A percentile compares a stretch with the other conserved stretches of the same genome.
phyloP scores from a whole-genome alignment of 345 rosid species.

The Populus ilicifolia region DNA sequence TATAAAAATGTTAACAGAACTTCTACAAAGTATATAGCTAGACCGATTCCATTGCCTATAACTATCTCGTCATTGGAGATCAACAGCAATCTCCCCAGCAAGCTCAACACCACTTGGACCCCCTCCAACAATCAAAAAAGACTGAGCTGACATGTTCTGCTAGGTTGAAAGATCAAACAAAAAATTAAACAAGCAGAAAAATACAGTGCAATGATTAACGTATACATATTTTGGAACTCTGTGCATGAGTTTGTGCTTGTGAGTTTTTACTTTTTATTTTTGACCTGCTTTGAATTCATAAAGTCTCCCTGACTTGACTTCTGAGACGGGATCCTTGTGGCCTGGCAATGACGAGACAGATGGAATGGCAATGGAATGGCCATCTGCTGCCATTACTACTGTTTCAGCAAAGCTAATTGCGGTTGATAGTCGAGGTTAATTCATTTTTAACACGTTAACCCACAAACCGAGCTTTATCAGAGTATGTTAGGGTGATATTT shows the following conservation, averaged over 20 bases:
- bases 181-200: background rate
- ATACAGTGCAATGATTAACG: background rate
- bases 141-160: background rate
- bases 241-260: background rate
- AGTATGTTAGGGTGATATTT: no score
- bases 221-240: background rate
- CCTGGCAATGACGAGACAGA: conserved; percentile 16
- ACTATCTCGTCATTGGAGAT: background rate
- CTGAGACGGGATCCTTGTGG: background rate
- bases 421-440: background rate
- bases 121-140: conserved; percentile 8
- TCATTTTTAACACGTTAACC: no score
- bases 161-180: background rate
- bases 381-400: conserved; percentile 2
- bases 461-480: no score
- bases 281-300: conserved; percentile 4
- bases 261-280: background rate
- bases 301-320: background rate
- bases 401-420: conserved; percentile 3
- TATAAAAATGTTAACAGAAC: no score
- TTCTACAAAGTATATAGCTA: no score
- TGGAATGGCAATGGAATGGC: background rate
- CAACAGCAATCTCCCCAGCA: conserved; percentile 14
- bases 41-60: no score
- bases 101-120: conserved; percentile 11